These are phyloP conservation scores for Sechiopsis laciniata DNA, from an alignment of 306 rosid species.

Conservation along the genomic window DNA sequence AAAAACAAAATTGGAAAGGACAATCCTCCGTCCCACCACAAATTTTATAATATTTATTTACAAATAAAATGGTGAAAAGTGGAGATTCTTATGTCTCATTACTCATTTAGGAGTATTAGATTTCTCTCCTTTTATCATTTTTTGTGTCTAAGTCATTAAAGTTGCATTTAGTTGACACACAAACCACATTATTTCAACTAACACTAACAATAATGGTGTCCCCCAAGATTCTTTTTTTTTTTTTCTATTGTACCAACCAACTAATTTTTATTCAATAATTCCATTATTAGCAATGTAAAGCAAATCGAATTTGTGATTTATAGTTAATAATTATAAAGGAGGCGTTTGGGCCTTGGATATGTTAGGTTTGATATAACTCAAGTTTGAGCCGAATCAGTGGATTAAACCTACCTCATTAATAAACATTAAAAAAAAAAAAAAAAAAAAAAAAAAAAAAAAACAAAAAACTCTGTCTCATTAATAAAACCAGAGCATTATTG, in stretches of 20 bases:
- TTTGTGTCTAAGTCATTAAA: background rate
- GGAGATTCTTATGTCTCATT: slow-evolving; percentile 4
- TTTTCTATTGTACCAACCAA: background rate
- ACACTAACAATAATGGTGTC: background rate
- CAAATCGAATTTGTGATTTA: background rate
- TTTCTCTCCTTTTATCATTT: background rate
- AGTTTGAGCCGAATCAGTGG: no score
- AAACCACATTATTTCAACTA: slow-evolving; percentile 16
- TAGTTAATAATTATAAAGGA: background rate
- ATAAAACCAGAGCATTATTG: no score
- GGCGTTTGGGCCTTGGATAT: no score
- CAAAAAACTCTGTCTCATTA: no score
- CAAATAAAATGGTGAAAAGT: background rate
- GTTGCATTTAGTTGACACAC: slow-evolving; percentile 4
- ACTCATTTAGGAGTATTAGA: background rate
- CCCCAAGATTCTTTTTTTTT: background rate
- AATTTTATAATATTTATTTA: background rate
- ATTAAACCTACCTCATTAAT: no score
- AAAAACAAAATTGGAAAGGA: slow-evolving; percentile 9
- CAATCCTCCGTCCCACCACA: background rate
- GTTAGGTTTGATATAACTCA: no score
- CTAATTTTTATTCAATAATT: background rate
- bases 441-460: no score
- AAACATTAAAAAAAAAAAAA: no score
- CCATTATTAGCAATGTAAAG: background rate